A percentile compares a stretch with the other conserved stretches of the same genome.
These are phyloP conservation scores for Kodamaea laetipori DNA, from an alignment of 805 yeast genomes.

Conservation along the genomic window DNA sequence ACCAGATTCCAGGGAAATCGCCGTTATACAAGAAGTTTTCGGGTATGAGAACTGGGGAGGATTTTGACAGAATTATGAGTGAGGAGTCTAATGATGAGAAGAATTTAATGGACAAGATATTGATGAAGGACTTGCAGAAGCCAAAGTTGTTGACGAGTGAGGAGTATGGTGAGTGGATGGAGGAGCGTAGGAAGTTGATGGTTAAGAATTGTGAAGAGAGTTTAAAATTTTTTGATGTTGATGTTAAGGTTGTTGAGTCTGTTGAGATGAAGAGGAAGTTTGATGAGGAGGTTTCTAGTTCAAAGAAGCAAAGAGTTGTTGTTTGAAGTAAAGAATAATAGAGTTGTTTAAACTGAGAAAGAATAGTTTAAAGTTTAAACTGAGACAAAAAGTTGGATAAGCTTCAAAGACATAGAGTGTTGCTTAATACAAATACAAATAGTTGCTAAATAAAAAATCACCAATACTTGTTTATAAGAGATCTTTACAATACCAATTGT, in stretches of 20 bases:
- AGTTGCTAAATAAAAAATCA: no score
- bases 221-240: conserved; percentile 2
- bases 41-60: conserved; percentile 56
- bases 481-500: no score
- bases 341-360: no score
- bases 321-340: not conserved
- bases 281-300: not conserved
- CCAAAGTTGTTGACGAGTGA: conserved; percentile 24
- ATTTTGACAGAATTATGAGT: conserved; percentile 40
- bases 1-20: conserved; percentile 78
- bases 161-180: conserved; percentile 18
- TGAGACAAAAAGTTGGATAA: no score
- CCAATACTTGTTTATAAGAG: no score
- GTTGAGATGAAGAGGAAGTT: not conserved
- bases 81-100: conserved; percentile 36
- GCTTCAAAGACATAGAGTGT: no score
- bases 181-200: conserved; percentile 14
- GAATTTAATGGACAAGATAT: conserved; percentile 21
- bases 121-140: conserved; percentile 35
- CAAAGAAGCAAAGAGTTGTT: conserved; percentile 5
- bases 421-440: no score
- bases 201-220: conserved; percentile 10
- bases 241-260: no score
- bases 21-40: conserved; percentile 58
- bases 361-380: no score